Evolutionary conservation across 495 filamentous ascomycete species (phyloP), one percentile per base, ranked within the genome.

Genomic region (Podospora appendiculata): DNA sequence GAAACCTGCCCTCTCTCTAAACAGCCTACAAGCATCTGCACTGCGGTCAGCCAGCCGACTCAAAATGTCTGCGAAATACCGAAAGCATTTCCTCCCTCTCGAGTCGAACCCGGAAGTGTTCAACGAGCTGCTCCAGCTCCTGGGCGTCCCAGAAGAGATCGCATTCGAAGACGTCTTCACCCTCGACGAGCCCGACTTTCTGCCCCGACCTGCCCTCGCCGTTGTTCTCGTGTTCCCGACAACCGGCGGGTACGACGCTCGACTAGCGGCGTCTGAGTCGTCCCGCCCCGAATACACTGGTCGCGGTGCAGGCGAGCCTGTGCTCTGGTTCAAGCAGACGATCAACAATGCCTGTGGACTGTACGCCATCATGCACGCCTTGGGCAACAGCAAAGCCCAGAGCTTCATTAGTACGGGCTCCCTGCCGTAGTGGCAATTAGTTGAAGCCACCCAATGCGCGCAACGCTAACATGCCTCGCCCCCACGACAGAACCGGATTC

Each of bases 261-360:
- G 70, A 48, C 73, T 79, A 34, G 60, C 58, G 42, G 53, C 65
- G 41, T 79, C 83, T 63, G 80, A 86, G 57, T 62, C 62, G 13
- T 40, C 61, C 1, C 63, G 54, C 41, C 12, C 41, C 32, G 70
- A 73, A 33, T 72, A 77, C 50, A 45, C 58, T 12, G 58, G 61
- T 9, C 64, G 60, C 14, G 72, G 47, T 49, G 58, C 33, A 4
- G 60, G 58, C 10, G 68, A 75, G 43, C 56, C 59, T 9, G 59
- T 71, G 0, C 75, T 88, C 36, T 91, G 86, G 86, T 91, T 87
- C 66, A 85, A 86, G 57, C 87, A 93, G 57, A 91, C 87, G 0
- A 91, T 93, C 58, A 72, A 81, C 38, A 84, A 90, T 65, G 82
- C 86, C 5, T 91, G 88, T 65, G 88, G 88, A 1, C 71, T 87